Evolutionary conservation across 2,329 filamentous ascomycete genomes (phyloP), one percentile per base, ranked within the genome.

Genomic region (Epichloe scottii): DNA sequence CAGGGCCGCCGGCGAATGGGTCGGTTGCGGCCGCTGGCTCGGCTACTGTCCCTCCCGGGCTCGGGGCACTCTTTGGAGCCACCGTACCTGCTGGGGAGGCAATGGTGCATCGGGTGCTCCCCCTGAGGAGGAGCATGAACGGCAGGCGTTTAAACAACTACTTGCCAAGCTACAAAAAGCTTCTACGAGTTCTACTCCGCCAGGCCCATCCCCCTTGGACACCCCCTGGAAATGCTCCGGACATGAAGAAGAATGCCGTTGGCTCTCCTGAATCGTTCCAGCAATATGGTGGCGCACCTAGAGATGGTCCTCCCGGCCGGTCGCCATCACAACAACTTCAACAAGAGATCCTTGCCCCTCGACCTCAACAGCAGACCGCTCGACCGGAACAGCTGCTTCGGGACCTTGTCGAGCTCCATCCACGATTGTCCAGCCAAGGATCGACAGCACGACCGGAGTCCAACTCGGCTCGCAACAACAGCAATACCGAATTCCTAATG

Each of bases 401-500:
- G 56, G 79, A 82, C 19, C 68, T 84, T 30, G 74, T 81, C 23
- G 73, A 72, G 10, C 77, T 81, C 59, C 79, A 80, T 46, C 78
- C 80, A 57, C 74, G 74, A 39, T 68, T 73, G 14, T 71, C 75
- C 17, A 78, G 70, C 59, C 78, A 79, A 54, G 66, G 69, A 38
- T 72, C 70, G 15, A 64, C 63, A 7, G 64, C 63, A 6, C 70
- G 76, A 35, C 64, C 68, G 37, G 75, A 78, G 48, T 70, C 71
- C 53, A 67, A 57, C 57, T 56, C 54, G 50, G 63, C 63, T 58
- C 71, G 69, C 46, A 75, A 71, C 62, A 82, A 77, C 63, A 79
- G 75, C 58, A 87, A 91, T 59, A 80, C 85, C n/a, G 86, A 94
- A 56, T 90, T 93, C 63, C 71, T 95, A 46, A 87, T 95, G 67